Evolutionary conservation across 345 rosid species (phyloP), one percentile per base, ranked within the genome.

Genomic region (Acer yangbiense): DNA sequence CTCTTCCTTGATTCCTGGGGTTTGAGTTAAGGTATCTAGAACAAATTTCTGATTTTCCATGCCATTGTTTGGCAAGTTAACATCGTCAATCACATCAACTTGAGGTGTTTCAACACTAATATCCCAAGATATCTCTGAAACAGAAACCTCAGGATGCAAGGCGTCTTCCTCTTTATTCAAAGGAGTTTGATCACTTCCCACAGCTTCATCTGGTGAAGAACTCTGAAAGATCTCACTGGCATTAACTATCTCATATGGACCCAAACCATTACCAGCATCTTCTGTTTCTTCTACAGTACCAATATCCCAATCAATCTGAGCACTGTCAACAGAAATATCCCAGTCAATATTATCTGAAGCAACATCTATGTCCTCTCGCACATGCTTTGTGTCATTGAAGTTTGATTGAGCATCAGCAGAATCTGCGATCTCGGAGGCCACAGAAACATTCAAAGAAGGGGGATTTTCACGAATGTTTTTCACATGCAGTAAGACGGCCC

Each of bases 241-340:
- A 76, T 91, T 81, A 67, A 96, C 94, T 0, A 94, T 90, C 81
- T 96, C 98, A 79, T 93, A 96, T 29, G 97, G 92, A 68, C 97
- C 98, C 80, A 96, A 82, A 77, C 93, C 99, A 83, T 94, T 89
- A 71, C 94, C 89, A 74, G 75, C 48, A 72, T 92, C 92, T 80
- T 92, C 94, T 65, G 88, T 85, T 85, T 91, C 98, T 85, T 91
- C 99, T 75, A 86, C 84, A 79, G 89, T 81, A 68, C 94, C 92
- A 81, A 93, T 91, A 82, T 94, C 99, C 99, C 99, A 92, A 85
- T 94, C 95, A 83, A 96, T 96, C 77, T 90, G 90, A 77, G 92
- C 77, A 63, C 81, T 83, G 74, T 92, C 97, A 79, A 92, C 94
- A 32, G 97, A 85, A 68, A 95, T 92, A 83, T 93, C 98, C 99